Conservation (phyloP, 2,329 filamentous ascomycete genomes). For the Curvularia eragrostidis region DNA sequence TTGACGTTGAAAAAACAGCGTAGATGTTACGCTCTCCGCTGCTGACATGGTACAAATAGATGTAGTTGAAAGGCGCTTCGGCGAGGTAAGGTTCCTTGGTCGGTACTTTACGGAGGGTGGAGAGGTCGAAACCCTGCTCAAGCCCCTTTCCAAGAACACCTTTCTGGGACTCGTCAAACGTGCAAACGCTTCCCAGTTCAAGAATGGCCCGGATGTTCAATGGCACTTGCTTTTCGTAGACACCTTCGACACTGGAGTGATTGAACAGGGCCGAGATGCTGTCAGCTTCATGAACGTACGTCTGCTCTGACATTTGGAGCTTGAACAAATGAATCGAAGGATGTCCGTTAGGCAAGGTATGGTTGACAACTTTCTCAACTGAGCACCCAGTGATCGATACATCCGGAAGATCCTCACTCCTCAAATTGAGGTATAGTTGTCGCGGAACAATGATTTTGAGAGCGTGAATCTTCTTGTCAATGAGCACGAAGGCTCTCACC, state of each 20-base stretch:
- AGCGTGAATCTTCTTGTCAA: slow-evolving; percentile 88
- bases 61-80: slow-evolving; percentile 75
- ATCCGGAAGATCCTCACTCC: slow-evolving; percentile 83
- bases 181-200: slow-evolving; percentile 87
- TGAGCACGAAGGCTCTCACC: slow-evolving; percentile 87
- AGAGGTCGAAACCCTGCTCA: slow-evolving; percentile 91
- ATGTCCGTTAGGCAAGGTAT: slow-evolving; percentile 93
- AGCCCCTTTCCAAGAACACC: slow-evolving; percentile 92
- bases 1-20: slow-evolving; percentile 85
- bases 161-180: slow-evolving; percentile 87
- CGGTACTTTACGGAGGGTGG: slow-evolving; percentile 71
- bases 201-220: slow-evolving; percentile 86
- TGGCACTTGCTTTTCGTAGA: slow-evolving; percentile 94
- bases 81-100: slow-evolving; percentile 77
- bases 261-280: slow-evolving; percentile 86
- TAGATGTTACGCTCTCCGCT: slow-evolving; percentile 93
- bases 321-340: slow-evolving; percentile 94
- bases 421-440: slow-evolving; percentile 90
- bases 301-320: slow-evolving; percentile 85
- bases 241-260: slow-evolving; percentile 92
- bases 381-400: slow-evolving; percentile 85
- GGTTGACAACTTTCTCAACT: slow-evolving; percentile 91
- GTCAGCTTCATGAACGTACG: slow-evolving; percentile 82
- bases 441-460: slow-evolving; percentile 89
- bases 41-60: slow-evolving; percentile 92